Evolutionary conservation across 2,329 filamentous ascomycete genomes (phyloP).

Genomic region (Colletotrichum gigasporum): DNA sequence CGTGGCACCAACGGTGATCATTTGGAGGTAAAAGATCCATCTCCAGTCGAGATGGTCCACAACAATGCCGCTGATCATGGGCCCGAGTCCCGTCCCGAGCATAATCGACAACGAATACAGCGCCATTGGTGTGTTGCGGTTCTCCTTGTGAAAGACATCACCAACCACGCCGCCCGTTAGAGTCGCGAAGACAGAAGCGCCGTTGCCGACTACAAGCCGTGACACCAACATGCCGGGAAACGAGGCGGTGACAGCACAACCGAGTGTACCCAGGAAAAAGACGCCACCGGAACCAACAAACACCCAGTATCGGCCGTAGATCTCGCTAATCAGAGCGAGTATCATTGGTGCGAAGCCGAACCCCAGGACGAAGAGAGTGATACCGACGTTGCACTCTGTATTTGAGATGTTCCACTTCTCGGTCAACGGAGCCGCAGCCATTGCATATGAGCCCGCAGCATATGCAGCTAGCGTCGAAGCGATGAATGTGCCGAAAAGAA

Average conservation of each 20-base stretch:
- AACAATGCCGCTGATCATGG: slow-evolving; percentile 67
- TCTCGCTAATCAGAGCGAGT: slow-evolving; percentile 73
- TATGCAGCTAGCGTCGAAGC: slow-evolving; percentile 71
- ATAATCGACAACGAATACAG: slow-evolving; percentile 70
- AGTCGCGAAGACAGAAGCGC: slow-evolving; percentile 57
- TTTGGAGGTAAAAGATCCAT: slow-evolving; percentile 75
- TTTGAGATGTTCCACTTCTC: slow-evolving; percentile 65
- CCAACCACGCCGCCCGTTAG: slow-evolving; percentile 72
- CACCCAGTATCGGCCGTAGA: slow-evolving; percentile 52
- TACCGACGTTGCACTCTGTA: slow-evolving; percentile 66
- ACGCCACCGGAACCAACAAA: slow-evolving; percentile 41
- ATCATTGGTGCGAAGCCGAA: slow-evolving; percentile 76
- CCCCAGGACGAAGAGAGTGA: slow-evolving; percentile 71
- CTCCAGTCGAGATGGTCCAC: slow-evolving; percentile 67
- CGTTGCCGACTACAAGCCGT: slow-evolving; percentile 70
- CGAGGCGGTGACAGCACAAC: slow-evolving; percentile 66
- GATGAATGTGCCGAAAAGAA: slow-evolving; percentile 37
- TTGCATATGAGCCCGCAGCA: slow-evolving; percentile 70
- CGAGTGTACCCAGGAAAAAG: slow-evolving; percentile 53
- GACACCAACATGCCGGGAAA: slow-evolving; percentile 71
- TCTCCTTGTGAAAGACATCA: slow-evolving; percentile 70
- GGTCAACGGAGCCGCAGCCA: slow-evolving; percentile 63
- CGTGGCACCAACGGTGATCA: slow-evolving; percentile 65
- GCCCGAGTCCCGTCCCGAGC: slow-evolving; percentile 71
- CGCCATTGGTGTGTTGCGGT: slow-evolving; percentile 76